These are phyloP conservation scores for Thalassiosira pacifica DNA, from an alignment of 352 stramenopile genomes.

Conservation along the genomic window DNA sequence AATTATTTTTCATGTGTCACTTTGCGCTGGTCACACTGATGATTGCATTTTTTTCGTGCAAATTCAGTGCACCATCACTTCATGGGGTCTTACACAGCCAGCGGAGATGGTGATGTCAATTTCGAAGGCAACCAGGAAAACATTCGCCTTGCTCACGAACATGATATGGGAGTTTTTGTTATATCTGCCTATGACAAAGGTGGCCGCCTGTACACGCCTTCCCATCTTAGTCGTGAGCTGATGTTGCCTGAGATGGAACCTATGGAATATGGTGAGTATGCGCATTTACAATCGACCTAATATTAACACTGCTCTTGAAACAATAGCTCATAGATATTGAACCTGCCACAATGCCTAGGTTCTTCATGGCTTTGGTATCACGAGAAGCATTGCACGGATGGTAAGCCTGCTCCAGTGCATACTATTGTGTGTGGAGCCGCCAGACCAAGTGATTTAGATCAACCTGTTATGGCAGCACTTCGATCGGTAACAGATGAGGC, in stretches of 20 bases:
- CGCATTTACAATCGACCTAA: neutral
- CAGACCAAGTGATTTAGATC: constrained; percentile 81
- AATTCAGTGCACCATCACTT: constrained; percentile 83
- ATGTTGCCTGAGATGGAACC: constrained; percentile 81
- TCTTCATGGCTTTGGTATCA: constrained; percentile 78
- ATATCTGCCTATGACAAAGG: constrained; percentile 88
- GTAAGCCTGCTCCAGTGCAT: constrained; percentile 50
- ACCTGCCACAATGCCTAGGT: no score
- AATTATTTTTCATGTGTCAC: neutral
- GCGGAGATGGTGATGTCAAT: constrained; percentile 57
- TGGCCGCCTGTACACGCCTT: constrained; percentile 76
- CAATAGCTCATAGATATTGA: no score
- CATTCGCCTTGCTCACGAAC: constrained; percentile 77
- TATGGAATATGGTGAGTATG: constrained; percentile 66
- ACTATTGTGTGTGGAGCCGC: constrained; percentile 81
- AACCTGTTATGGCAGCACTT: constrained; percentile 67
- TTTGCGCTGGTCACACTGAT: neutral
- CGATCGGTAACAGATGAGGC: constrained; percentile 42
- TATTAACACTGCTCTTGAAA: neutral
- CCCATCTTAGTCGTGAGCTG: constrained; percentile 69
- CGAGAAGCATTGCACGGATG: constrained; percentile 26
- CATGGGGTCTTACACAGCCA: constrained; percentile 80
- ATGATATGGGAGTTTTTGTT: constrained; percentile 88
- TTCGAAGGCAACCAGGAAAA: constrained; percentile 80
- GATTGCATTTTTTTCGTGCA: neutral